Conservation (phyloP, 192 early-diverging fungal genomes). For the Spizellomyces sp. region DNA sequence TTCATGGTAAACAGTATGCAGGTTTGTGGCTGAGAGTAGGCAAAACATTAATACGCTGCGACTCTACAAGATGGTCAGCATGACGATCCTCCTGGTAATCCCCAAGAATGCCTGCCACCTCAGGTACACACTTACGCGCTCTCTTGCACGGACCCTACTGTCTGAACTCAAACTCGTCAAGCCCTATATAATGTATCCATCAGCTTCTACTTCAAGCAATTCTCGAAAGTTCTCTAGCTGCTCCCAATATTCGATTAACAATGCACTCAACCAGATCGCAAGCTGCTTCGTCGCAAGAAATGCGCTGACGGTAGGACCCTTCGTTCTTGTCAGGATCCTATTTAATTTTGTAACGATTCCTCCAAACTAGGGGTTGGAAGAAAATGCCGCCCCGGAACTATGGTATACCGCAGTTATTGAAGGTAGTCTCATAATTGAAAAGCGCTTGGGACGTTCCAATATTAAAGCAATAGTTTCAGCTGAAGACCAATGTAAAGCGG, state of each 20-base stretch:
- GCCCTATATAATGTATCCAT: conserved; percentile 67
- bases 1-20: too few relatives aligned
- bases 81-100: conserved; percentile 10
- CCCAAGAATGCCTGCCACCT: conserved; percentile 12
- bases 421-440: background rate
- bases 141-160: background rate
- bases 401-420: conserved; percentile 20
- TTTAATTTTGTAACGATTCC: background rate
- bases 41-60: too few relatives aligned
- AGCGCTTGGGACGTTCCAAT: background rate
- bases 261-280: conserved; percentile 8
- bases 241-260: conserved; percentile 14
- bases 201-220: conserved; percentile 77
- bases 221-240: conserved; percentile 43
- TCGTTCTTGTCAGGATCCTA: background rate
- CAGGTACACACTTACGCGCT: conserved; percentile 7
- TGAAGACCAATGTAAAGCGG: conserved; percentile 13
- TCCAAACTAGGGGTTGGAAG: conserved; percentile 7
- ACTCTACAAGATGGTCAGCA: background rate
- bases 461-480: background rate
- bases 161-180: background rate
- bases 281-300: conserved; percentile 25
- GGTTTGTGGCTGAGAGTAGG: too few relatives aligned
- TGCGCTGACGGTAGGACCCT: conserved; percentile 5
- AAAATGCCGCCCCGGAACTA: background rate